A percentile compares a stretch with the other conserved stretches of the same genome.
phyloP scores from a whole-genome alignment of 1,139 yeast genomes.

The Kurtzmaniella quercitrusa region DNA sequence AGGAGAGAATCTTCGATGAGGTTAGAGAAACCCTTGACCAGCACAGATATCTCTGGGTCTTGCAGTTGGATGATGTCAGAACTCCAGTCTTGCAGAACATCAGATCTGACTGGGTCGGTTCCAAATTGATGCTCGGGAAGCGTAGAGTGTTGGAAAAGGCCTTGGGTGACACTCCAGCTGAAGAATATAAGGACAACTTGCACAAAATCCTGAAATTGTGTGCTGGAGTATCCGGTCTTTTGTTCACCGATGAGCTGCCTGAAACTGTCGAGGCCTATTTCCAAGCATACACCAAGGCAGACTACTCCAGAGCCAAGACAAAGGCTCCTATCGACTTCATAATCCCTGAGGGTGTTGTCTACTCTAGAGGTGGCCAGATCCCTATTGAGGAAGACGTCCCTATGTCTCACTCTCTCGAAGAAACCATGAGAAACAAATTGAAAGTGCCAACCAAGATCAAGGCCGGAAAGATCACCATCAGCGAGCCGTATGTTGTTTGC shows the following conservation, averaged over 20 bases:
- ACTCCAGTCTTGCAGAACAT: constrained; percentile 93
- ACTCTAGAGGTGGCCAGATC: constrained; percentile 93
- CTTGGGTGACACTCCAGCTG: constrained; percentile 79
- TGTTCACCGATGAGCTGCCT: constrained; percentile 83
- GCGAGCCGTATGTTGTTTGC: constrained; percentile 78
- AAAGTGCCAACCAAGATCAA: constrained; percentile 91
- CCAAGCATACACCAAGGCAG: constrained; percentile 69
- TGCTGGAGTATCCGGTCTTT: constrained; percentile 77
- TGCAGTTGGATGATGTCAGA: constrained; percentile 87
- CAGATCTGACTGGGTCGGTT: constrained; percentile 88
- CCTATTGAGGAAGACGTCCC: constrained; percentile 92
- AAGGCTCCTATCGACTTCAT: constrained; percentile 77
- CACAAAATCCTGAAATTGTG: constrained; percentile 57
- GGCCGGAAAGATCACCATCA: constrained; percentile 78
- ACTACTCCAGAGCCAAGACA: constrained; percentile 87
- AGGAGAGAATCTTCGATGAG: constrained; percentile 82
- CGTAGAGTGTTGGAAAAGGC: constrained; percentile 92
- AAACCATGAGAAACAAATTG: constrained; percentile 79
- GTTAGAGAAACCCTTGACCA: constrained; percentile 78
- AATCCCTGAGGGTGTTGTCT: constrained; percentile 85
- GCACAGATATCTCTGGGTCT: constrained; percentile 76
- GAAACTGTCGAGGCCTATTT: constrained; percentile 85
- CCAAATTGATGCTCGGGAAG: constrained; percentile 84
- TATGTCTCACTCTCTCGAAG: constrained; percentile 92
- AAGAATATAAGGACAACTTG: constrained; percentile 84